Conservation (phyloP, 768 basidiomycete genomes). For the Mycena belliarum region DNA sequence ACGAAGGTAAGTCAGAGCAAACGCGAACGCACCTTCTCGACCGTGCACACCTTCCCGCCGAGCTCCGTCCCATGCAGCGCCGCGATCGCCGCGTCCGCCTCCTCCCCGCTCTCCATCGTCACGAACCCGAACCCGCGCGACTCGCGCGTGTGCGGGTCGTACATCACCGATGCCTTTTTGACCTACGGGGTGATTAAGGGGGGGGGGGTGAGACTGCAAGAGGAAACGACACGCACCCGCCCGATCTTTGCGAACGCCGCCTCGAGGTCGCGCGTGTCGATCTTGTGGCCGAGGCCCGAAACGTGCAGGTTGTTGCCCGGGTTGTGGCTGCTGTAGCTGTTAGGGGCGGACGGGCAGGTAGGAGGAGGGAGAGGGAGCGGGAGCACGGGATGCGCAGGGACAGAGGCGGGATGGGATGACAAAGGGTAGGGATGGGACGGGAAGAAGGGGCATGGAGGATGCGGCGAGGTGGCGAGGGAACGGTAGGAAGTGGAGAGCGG, state of each 20-base stretch:
- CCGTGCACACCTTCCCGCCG: conserved; percentile 82
- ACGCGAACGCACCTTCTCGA: conserved; percentile 78
- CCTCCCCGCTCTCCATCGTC: conserved; percentile 76
- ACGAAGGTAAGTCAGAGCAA: too few species aligned
- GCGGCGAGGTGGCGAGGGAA: too few species aligned
- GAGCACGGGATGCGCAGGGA: background rate
- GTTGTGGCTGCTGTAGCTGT: conserved; percentile 56
- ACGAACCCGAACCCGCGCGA: conserved; percentile 82
- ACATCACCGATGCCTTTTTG: conserved; percentile 71
- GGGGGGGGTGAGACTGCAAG: too few species aligned
- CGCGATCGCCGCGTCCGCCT: conserved; percentile 89
- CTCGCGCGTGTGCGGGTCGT: conserved; percentile 69
- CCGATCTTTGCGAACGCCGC: conserved; percentile 88
- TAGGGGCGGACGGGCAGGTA: conserved; percentile 17
- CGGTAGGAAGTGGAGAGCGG: background rate
- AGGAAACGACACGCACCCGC: conserved; percentile 43
- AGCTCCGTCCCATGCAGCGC: conserved; percentile 82
- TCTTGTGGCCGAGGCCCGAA: conserved; percentile 55
- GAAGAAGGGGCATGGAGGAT: too few species aligned
- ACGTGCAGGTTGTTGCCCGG: conserved; percentile 69
- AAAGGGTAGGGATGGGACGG: conserved; percentile 14
- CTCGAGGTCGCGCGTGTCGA: conserved; percentile 86
- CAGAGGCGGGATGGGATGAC: background rate
- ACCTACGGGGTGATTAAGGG: too few species aligned
- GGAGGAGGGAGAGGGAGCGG: background rate